Percentiles rank a stretch among this genome's conserved stretches.
phyloP scores from a whole-genome alignment of 2,329 filamentous ascomycete species.

The Cladosporium sp. region DNA sequence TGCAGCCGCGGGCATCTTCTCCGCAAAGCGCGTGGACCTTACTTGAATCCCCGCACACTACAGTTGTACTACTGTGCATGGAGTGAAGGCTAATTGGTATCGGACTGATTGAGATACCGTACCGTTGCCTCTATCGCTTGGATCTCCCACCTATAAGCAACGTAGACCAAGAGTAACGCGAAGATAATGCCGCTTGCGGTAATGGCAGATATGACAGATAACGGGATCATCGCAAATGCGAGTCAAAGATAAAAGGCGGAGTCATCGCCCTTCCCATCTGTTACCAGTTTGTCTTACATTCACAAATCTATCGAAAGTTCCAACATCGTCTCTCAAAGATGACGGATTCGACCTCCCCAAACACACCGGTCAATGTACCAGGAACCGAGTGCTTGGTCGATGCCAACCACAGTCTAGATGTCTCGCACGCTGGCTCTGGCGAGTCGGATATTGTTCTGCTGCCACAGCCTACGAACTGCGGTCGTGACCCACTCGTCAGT shows the following conservation, averaged over 20 bases:
- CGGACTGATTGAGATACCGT: not conserved
- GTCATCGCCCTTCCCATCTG: not conserved
- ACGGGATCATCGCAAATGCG: not conserved
- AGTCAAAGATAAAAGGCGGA: not conserved
- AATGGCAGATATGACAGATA: not conserved
- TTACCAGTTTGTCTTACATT: too few relatives aligned
- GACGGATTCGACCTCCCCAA: not conserved
- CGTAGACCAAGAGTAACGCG: not conserved
- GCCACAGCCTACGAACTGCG: slow-evolving; percentile 30
- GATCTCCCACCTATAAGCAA: not conserved
- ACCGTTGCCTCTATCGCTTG: not conserved
- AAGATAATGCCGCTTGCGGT: not conserved
- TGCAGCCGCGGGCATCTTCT: not conserved
- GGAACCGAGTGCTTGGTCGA: slow-evolving; percentile 34
- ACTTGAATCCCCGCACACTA: slow-evolving; percentile 3
- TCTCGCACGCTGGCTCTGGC: slow-evolving; percentile 22
- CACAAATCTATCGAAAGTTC: too few relatives aligned
- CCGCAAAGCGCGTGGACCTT: slow-evolving; percentile 12
- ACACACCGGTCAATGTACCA: slow-evolving; percentile 25
- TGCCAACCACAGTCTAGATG: slow-evolving; percentile 17
- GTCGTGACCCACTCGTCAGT: slow-evolving; percentile 13
- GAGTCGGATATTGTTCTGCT: slow-evolving; percentile 31
- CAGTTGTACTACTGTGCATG: too few relatives aligned
- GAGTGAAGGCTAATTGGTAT: not conserved
- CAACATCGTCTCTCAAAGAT: not conserved